phyloP scores from a whole-genome alignment of 169 alveolate genomes.

The Eimeria praecox region DNA sequence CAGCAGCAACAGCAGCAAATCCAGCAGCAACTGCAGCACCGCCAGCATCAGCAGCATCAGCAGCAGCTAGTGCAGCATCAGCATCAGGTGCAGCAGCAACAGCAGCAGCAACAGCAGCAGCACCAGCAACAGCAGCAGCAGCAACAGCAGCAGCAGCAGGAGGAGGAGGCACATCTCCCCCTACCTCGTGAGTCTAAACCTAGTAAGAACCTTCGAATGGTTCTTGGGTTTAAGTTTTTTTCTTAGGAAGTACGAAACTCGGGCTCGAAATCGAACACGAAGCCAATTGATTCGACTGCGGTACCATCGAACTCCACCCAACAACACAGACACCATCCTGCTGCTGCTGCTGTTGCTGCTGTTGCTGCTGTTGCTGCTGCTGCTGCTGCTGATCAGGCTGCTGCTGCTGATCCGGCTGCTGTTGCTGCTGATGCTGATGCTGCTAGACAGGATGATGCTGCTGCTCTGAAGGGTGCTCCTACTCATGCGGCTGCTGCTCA shows the following conservation, averaged over 20 bases:
- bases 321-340: not conserved
- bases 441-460: not conserved
- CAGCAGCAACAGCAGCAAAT: not conserved
- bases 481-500: too few species aligned
- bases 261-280: conserved; percentile 33
- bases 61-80: not conserved
- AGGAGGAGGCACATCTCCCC: too few species aligned
- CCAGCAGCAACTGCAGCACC: not conserved
- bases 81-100: not conserved
- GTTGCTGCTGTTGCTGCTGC: not conserved
- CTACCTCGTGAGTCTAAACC: conserved; percentile 54
- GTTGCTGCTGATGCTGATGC: not conserved
- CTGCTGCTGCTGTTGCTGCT: conserved; percentile 12
- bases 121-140: not conserved
- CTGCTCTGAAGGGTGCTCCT: not conserved
- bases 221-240: conserved; percentile 24
- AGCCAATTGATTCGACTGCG: conserved; percentile 42
- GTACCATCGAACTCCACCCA: not conserved
- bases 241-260: conserved; percentile 27
- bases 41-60: not conserved
- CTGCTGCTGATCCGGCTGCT: conserved; percentile 1
- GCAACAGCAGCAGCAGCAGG: too few species aligned
- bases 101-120: conserved; percentile 26
- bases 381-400: conserved; percentile 30
- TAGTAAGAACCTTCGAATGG: conserved; percentile 52